phyloP scores from a whole-genome alignment of 345 rosid species.

The Eucalyptus pumila region DNA sequence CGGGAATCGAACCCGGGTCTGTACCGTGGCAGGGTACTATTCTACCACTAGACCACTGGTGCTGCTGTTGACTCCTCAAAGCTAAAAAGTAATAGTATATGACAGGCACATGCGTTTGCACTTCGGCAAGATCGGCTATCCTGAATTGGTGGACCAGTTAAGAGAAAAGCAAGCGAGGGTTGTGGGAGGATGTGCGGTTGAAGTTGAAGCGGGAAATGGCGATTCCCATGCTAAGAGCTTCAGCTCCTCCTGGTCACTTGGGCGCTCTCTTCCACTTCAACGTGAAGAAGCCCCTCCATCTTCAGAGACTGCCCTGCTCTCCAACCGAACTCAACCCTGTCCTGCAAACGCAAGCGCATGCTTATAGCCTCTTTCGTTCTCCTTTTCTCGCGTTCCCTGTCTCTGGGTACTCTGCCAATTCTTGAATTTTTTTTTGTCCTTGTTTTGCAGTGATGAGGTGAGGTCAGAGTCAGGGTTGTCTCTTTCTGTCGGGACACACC shows the following conservation, averaged over 20 bases:
- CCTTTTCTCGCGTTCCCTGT: neutral
- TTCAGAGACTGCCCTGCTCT: neutral
- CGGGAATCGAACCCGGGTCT: conserved; percentile 69
- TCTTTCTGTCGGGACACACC: conserved; percentile 46
- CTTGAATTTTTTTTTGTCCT: neutral
- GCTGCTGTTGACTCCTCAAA: neutral
- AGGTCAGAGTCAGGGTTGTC: neutral
- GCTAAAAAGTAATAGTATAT: rapidly evolving
- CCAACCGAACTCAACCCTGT: neutral
- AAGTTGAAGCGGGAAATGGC: conserved; percentile 27
- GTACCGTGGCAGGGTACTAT: conserved; percentile 74
- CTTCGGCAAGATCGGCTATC: neutral
- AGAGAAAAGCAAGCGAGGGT: neutral
- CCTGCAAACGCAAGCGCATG: neutral
- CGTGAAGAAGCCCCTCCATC: neutral
- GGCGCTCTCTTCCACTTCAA: neutral
- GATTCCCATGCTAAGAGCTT: conserved; percentile 30
- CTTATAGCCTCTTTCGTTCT: neutral
- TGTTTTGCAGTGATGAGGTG: neutral
- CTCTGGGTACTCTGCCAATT: neutral
- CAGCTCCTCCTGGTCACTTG: conserved; percentile 5
- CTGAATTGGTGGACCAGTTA: neutral
- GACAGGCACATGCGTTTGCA: rapidly evolving
- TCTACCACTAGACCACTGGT: conserved; percentile 87
- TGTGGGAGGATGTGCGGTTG: neutral